phyloP scores from a whole-genome alignment of 2,329 filamentous ascomycete species.

The Beauveria scarabaeidicola region DNA sequence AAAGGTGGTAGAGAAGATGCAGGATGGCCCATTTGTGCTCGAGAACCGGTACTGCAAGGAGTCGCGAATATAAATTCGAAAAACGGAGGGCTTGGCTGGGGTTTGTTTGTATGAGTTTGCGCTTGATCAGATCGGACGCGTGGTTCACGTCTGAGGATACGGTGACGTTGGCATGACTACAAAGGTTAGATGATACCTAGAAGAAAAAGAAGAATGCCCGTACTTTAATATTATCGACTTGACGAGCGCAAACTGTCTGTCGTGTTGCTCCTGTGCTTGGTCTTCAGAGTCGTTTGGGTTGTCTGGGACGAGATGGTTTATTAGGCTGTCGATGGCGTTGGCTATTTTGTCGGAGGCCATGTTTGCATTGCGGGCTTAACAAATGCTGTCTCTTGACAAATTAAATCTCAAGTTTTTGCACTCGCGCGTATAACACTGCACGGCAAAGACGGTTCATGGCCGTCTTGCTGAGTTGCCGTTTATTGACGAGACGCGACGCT shows the following conservation, averaged over 20 bases:
- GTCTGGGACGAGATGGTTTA: slow-evolving; percentile 63
- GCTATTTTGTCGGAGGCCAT: slow-evolving; percentile 62
- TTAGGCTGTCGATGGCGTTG: slow-evolving; percentile 69
- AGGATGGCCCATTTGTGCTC: slow-evolving; percentile 96
- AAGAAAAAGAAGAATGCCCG: slow-evolving; percentile 11
- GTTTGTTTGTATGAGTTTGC: slow-evolving; percentile 72
- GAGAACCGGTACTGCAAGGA: slow-evolving; percentile 84
- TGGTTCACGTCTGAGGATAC: slow-evolving; percentile 73
- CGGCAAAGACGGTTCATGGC: neutral
- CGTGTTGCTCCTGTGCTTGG: slow-evolving; percentile 59
- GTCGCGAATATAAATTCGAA: slow-evolving; percentile 80
- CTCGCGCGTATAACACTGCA: neutral
- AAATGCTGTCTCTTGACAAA: neutral
- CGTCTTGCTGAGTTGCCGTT: slow-evolving; percentile 15
- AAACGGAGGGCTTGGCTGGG: slow-evolving; percentile 73
- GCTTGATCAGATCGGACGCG: slow-evolving; percentile 85
- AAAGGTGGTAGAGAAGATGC: slow-evolving; percentile 78
- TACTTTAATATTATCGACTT: slow-evolving; percentile 45
- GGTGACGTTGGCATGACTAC: slow-evolving; percentile 40
- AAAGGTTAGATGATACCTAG: neutral
- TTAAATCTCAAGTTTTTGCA: neutral
- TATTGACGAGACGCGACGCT: slow-evolving; percentile 20
- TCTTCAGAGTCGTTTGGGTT: slow-evolving; percentile 59
- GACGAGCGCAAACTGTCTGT: slow-evolving; percentile 47
- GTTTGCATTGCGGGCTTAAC: slow-evolving; percentile 34